Conservation (phyloP, 352 stramenopile genomes). For the Phytophthora pluvialis region DNA sequence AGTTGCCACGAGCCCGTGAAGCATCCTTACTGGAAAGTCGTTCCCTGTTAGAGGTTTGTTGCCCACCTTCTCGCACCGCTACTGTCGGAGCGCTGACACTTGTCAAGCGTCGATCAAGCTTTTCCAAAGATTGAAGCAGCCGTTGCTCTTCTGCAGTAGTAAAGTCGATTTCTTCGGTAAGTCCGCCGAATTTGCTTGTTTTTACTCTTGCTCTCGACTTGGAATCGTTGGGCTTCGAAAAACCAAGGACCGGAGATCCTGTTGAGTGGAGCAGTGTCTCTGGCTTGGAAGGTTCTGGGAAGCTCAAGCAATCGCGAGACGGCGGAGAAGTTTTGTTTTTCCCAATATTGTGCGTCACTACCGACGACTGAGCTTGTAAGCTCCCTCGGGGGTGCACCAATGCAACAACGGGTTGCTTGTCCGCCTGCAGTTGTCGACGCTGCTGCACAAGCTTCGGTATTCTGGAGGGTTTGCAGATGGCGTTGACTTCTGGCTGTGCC, state of each 20-base stretch:
- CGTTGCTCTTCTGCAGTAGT: constrained; percentile 48
- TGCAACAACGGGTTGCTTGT: constrained; percentile 1
- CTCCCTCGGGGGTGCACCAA: neutral
- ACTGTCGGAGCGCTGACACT: constrained; percentile 12
- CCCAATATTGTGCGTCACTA: neutral
- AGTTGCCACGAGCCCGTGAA: neutral
- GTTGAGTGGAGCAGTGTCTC: neutral
- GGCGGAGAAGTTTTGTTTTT: neutral
- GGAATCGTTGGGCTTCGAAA: neutral
- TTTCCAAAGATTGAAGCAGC: constrained; percentile 64
- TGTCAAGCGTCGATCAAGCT: constrained; percentile 51
- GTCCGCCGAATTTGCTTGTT: neutral
- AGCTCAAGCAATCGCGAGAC: neutral
- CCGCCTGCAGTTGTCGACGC: constrained; percentile 47
- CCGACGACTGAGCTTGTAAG: neutral
- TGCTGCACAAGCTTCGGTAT: constrained; percentile 50
- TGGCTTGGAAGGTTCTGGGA: neutral
- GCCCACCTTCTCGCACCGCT: constrained; percentile 6
- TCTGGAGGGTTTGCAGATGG: constrained; percentile 1
- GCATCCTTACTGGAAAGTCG: neutral
- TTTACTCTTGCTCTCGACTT: neutral
- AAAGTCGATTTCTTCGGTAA: constrained; percentile 38
- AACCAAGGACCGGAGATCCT: neutral
- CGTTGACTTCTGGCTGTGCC: neutral
- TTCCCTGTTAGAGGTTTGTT: constrained; percentile 1